phyloP scores from a whole-genome alignment of 2,329 filamentous ascomycete species.

The Akanthomyces lecanii region DNA sequence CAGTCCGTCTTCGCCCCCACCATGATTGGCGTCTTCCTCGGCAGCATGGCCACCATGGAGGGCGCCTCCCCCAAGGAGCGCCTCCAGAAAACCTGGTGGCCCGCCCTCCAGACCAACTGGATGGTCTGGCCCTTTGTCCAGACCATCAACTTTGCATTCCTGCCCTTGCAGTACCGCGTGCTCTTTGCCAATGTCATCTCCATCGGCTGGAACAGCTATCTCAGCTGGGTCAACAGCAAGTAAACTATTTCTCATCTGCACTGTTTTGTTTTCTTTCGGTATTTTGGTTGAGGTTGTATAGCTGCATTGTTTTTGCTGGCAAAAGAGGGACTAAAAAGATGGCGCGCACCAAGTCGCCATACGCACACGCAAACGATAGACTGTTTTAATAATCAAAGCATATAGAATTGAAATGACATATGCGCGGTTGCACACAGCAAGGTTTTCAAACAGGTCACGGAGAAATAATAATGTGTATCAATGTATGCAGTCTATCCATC shows the following conservation, averaged over 20 bases:
- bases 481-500: background rate
- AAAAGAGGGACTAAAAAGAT: background rate
- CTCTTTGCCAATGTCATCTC: constrained; percentile 81
- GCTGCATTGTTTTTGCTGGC: background rate
- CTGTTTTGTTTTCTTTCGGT: background rate
- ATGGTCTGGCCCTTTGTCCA: constrained; percentile 86
- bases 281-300: no score
- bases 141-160: constrained; percentile 78
- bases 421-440: background rate
- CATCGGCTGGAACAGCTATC: constrained; percentile 62
- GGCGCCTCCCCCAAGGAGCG: constrained; percentile 60
- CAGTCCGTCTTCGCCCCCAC: constrained; percentile 80
- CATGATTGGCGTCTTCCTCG: constrained; percentile 77
- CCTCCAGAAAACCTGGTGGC: constrained; percentile 64
- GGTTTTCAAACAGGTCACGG: background rate
- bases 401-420: constrained; percentile 8
- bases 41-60: constrained; percentile 79
- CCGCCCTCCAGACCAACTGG: constrained; percentile 77
- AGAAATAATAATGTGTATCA: background rate
- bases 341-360: background rate
- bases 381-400: constrained; percentile 9
- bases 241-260: constrained; percentile 18
- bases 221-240: constrained; percentile 57
- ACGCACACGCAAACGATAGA: background rate
- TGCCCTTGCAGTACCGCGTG: constrained; percentile 78